A percentile compares a stretch with the other conserved stretches of the same genome.
phyloP scores from a whole-genome alignment of 331 rosid genomes.

The Malus hybrid region DNA sequence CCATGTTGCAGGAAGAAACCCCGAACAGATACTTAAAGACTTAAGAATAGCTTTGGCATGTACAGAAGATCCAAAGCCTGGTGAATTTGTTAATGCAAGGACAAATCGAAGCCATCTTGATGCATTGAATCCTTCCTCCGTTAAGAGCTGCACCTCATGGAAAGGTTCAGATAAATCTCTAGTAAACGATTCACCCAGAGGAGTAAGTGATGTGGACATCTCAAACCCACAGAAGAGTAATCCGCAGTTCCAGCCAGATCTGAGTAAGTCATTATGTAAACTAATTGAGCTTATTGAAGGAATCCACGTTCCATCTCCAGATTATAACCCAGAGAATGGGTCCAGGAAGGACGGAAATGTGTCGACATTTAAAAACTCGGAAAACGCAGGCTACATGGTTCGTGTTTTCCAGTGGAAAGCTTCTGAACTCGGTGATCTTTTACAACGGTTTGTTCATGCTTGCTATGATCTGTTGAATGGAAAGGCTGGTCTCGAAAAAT shows the following conservation, averaged over 20 bases:
- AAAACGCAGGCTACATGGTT: slow-evolving; percentile 52
- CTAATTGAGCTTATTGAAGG: slow-evolving; percentile 83
- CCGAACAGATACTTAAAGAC: slow-evolving; percentile 38
- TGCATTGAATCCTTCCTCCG: slow-evolving; percentile 18
- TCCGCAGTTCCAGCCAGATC: slow-evolving; percentile 28
- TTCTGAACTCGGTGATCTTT: slow-evolving; percentile 50
- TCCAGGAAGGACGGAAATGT: slow-evolving; percentile 26
- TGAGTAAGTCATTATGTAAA: slow-evolving; percentile 45
- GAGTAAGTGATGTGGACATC: slow-evolving; percentile 18
- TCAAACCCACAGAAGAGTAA: slow-evolving; percentile 15
- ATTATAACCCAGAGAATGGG: slow-evolving; percentile 26
- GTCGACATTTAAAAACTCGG: slow-evolving; percentile 28
- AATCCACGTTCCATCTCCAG: slow-evolving; percentile 42
- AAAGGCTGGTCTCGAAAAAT: slow-evolving; percentile 37
- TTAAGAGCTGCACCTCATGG: slow-evolving; percentile 20
- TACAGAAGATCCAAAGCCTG: slow-evolving; percentile 21
- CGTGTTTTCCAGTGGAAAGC: slow-evolving; percentile 90
- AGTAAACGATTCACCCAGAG: slow-evolving; percentile 19
- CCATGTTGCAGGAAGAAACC: slow-evolving; percentile 26
- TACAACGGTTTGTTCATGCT: slow-evolving; percentile 50
- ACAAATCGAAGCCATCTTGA: slow-evolving; percentile 25
- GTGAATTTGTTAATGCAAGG: slow-evolving; percentile 11
- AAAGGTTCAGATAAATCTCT: slow-evolving; percentile 19
- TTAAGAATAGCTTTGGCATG: slow-evolving; percentile 38
- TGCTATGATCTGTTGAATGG: slow-evolving; percentile 60